Conservation (phyloP, 169 alveolate genomes). For the Plasmodium cynomolgi region DNA sequence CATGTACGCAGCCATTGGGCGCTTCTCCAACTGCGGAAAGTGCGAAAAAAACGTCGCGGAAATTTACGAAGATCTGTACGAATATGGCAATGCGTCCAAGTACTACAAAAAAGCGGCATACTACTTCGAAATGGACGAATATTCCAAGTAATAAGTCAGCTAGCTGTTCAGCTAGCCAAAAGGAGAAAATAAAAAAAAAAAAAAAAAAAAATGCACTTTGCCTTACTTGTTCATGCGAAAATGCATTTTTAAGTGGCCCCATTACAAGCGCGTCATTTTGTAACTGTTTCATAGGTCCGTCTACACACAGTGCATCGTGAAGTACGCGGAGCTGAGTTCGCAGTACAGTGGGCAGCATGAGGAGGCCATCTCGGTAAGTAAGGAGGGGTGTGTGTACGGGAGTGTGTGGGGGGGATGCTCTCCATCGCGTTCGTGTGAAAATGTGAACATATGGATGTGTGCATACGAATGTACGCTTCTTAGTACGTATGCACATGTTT, state of each 20-base stretch:
- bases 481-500: background rate
- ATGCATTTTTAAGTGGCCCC: background rate
- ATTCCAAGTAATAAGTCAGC: constrained; percentile 24
- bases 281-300: constrained; percentile 17
- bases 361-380: constrained; percentile 71
- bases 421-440: background rate
- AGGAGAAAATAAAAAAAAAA: constrained; percentile 17
- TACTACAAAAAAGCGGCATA: constrained; percentile 77
- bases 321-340: constrained; percentile 74
- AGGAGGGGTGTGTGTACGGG: background rate
- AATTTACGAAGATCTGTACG: constrained; percentile 60
- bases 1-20: constrained; percentile 65
- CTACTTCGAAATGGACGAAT: constrained; percentile 78
- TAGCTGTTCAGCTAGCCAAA: background rate
- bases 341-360: constrained; percentile 66
- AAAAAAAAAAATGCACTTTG: background rate
- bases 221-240: constrained; percentile 5
- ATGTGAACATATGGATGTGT: background rate
- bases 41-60: constrained; percentile 70
- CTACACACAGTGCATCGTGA: constrained; percentile 72
- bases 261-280: background rate
- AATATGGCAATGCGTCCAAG: constrained; percentile 48
- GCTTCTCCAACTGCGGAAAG: constrained; percentile 67
- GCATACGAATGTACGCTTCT: background rate
- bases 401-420: background rate